Percentiles rank a stretch among this genome's conserved stretches.
Conservation (phyloP, 78 protist genomes). For the Dictyostelium citrinum region DNA sequence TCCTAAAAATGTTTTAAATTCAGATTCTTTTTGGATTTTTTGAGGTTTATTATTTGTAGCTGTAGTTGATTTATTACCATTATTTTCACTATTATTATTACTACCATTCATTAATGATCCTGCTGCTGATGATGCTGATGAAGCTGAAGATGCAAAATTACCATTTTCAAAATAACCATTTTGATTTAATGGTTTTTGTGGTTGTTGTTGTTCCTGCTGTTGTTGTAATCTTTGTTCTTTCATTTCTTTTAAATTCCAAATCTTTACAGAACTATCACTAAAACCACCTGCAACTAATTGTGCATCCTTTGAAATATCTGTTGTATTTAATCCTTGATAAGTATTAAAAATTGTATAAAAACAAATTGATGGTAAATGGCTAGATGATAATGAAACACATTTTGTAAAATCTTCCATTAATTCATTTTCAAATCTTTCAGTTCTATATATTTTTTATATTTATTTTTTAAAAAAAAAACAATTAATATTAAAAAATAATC, state of each 20-base stretch:
- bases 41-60: neutral
- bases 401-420: conserved; percentile 73
- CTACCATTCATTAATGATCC: neutral
- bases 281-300: conserved; percentile 74
- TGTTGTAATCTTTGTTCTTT: neutral
- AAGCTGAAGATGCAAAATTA: neutral
- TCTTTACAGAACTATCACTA: conserved; percentile 73
- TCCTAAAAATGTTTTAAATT: conserved; percentile 76
- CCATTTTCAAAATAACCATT: neutral
- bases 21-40: neutral
- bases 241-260: conserved; percentile 83
- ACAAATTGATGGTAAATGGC: conserved; percentile 86
- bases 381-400: conserved; percentile 59
- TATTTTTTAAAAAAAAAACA: neutral
- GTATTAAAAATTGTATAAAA: conserved; percentile 88
- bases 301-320: conserved; percentile 66
- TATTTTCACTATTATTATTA: neutral
- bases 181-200: neutral
- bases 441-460: neutral
- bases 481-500: neutral
- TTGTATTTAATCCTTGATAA: conserved; percentile 51
- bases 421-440: conserved; percentile 52
- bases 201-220: neutral
- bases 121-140: neutral
- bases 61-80: neutral